Percentiles rank a stretch among this genome's conserved stretches.
phyloP scores from a whole-genome alignment of 306 rosid genomes.

The Cucurbita ficifolia region DNA sequence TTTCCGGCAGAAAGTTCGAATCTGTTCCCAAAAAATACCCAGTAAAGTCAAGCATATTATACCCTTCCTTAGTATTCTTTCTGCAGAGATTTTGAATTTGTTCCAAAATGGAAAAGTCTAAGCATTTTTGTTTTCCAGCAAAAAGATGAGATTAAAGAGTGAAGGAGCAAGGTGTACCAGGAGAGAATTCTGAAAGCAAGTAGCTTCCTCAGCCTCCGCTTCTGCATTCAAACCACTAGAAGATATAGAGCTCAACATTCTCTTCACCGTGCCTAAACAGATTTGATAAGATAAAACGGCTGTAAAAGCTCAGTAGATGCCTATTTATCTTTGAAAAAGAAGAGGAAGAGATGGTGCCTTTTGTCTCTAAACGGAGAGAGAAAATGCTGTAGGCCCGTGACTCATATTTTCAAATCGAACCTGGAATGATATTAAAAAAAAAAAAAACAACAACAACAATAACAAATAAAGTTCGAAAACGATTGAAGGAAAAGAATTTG shows the following conservation, averaged over 20 bases:
- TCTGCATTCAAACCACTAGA: slow-evolving; percentile 25
- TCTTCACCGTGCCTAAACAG: background rate
- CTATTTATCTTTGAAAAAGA: slow-evolving; percentile 7
- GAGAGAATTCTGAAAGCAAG: slow-evolving; percentile 44
- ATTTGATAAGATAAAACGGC: background rate
- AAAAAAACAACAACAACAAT: too few species aligned
- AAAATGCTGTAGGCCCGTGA: background rate
- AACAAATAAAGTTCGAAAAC: background rate
- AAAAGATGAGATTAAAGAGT: background rate
- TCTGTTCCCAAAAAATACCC: background rate
- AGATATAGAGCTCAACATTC: slow-evolving; percentile 32
- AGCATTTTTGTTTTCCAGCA: background rate
- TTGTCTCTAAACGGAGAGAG: background rate
- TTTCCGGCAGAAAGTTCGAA: background rate
- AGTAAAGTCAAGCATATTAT: background rate
- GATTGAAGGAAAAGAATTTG: background rate
- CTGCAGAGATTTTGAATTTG: background rate
- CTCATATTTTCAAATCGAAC: background rate
- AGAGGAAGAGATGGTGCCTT: background rate
- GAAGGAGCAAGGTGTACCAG: slow-evolving; percentile 28
- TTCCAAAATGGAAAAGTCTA: background rate
- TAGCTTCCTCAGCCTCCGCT: slow-evolving; percentile 20
- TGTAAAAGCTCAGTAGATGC: slow-evolving; percentile 1
- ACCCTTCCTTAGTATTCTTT: background rate
- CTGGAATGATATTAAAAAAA: background rate